phyloP scores from a whole-genome alignment of 306 rosid species.

The Prunus fruticosa region DNA sequence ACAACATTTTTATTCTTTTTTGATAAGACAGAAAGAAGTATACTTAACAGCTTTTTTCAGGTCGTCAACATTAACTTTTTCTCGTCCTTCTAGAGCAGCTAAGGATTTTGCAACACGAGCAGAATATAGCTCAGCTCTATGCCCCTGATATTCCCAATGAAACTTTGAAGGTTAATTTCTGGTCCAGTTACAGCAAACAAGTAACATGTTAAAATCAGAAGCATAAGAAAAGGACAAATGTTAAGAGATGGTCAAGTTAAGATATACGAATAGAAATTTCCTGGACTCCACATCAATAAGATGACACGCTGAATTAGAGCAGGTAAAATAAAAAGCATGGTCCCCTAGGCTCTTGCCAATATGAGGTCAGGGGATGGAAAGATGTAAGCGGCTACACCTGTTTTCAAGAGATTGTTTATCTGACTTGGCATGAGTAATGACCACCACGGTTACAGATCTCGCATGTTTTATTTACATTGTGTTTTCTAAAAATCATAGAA shows the following conservation, averaged over 20 bases:
- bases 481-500: background rate
- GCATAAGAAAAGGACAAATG: background rate
- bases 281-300: background rate
- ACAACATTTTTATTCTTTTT: slow-evolving; percentile 20
- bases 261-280: background rate
- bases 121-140: slow-evolving; percentile 96
- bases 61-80: slow-evolving; percentile 85
- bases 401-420: background rate
- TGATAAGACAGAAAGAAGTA: slow-evolving; percentile 25
- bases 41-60: slow-evolving; percentile 91
- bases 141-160: slow-evolving; percentile 67
- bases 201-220: background rate
- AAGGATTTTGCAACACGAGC: slow-evolving; percentile 94
- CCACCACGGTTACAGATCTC: background rate
- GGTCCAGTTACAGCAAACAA: slow-evolving; percentile 11
- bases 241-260: background rate
- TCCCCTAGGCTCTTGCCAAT: background rate
- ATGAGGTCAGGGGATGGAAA: background rate
- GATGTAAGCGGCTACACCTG: background rate
- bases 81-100: slow-evolving; percentile 95
- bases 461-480: too few species aligned
- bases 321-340: background rate
- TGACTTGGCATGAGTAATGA: background rate
- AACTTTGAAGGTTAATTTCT: slow-evolving; percentile 10
- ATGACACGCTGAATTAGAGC: background rate